phyloP scores from a whole-genome alignment of 2,329 filamentous ascomycete genomes.

The Diaporthe batatas region DNA sequence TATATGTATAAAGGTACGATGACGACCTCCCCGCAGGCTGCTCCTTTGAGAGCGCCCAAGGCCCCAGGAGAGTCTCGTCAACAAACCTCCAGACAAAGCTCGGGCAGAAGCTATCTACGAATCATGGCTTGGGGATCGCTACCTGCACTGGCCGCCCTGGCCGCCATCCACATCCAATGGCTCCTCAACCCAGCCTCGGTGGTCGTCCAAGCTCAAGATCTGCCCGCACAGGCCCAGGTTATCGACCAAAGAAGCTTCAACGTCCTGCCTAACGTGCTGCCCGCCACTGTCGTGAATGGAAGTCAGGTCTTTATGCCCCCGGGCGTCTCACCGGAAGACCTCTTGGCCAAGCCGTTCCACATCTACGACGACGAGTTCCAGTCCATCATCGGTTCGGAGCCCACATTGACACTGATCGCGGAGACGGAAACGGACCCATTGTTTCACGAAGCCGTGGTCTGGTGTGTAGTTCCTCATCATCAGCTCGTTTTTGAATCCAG shows the following conservation, averaged over 20 bases:
- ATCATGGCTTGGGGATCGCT: slow-evolving; percentile 41
- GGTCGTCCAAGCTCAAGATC: slow-evolving; percentile 15
- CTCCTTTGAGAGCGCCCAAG: not conserved
- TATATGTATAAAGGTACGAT: slow-evolving; percentile 18
- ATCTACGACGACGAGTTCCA: slow-evolving; percentile 66
- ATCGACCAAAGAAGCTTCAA: slow-evolving; percentile 61
- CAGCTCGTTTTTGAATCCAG: not conserved
- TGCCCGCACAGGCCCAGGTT: slow-evolving; percentile 56
- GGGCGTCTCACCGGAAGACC: slow-evolving; percentile 54
- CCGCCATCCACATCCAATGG: slow-evolving; percentile 37
- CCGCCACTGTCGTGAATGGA: slow-evolving; percentile 53
- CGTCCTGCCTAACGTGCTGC: slow-evolving; percentile 55
- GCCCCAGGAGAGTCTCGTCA: not conserved
- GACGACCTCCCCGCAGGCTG: slow-evolving; percentile 11
- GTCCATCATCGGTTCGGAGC: slow-evolving; percentile 62
- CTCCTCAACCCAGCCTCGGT: slow-evolving; percentile 31
- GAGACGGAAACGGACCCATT: slow-evolving; percentile 59
- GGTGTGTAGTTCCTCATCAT: slow-evolving; percentile 51
- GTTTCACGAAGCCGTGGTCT: slow-evolving; percentile 70
- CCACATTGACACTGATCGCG: slow-evolving; percentile 64
- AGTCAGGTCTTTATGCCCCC: slow-evolving; percentile 59
- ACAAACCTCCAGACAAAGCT: slow-evolving; percentile 9
- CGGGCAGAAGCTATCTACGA: slow-evolving; percentile 20
- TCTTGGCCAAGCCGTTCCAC: slow-evolving; percentile 57
- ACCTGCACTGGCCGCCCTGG: slow-evolving; percentile 37